Evolutionary conservation across 768 basidiomycete species (phyloP), one percentile per base, ranked within the genome.

Genomic region (Mycena venus): DNA sequence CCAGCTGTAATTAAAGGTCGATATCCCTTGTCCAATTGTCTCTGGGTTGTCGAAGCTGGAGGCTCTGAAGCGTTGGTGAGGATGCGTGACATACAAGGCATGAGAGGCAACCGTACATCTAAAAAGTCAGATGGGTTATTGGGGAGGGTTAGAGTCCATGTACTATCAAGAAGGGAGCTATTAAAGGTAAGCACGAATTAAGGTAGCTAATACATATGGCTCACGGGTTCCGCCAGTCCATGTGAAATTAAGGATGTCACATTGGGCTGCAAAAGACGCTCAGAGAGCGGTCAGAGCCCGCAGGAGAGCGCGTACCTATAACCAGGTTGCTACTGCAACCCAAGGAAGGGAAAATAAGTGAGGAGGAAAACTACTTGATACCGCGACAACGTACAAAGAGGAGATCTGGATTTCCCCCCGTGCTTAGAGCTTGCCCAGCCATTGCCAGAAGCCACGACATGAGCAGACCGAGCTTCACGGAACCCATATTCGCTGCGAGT

Each of bases 151-250:
- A 60, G 32, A 60, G 34, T 60, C 34, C 58, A 60, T 34, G 58
- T 60, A 60, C 58, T 60, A 60, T 60, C 34, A 60, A 25, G 58
- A 60, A 60, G 58, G 58, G 58, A 60, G 58, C 58, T 60, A 60
- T 60, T 17, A 38, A 38, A 38, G 58, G 34, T 60, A 36, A 60
- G 34, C 58, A 60, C 58, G 58, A 60, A 60, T 60, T 60, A 38
- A 60, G 31, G 58, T n/a, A 60, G 58, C 58, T 60, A 38, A 60
- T 60, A 38, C 36, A 60, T 60, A 60, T 2, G 58, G 58, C 58
- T 60, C 58, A 60, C 32, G 32, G 34, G 58, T 60, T 60, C 58
- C 58, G 34, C 58, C 58, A 38, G 34, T 38, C 58, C 58, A 60
- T 60, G 58, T 38, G 34, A 60, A 34, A 34, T 34, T 60, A 34